A percentile compares a stretch with the other conserved stretches of the same genome.
These are phyloP conservation scores for Boletus pseudo-olivaceus DNA, from an alignment of 768 basidiomycete genomes.

Conservation along the genomic window DNA sequence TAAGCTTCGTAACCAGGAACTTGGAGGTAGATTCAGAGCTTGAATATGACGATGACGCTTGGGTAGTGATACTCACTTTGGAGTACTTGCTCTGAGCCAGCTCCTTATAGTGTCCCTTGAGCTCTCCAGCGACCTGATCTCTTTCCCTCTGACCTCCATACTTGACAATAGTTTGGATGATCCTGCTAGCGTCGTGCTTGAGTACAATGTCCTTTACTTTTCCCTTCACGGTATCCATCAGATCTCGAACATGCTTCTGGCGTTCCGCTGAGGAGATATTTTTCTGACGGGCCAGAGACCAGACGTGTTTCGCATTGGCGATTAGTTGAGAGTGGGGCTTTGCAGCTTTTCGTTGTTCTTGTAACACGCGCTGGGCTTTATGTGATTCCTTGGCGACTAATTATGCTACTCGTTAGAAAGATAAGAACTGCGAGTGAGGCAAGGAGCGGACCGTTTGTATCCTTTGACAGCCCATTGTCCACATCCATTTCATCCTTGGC, in stretches of 20 bases:
- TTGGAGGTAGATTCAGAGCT: conserved; percentile 24
- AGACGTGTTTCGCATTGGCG: conserved; percentile 67
- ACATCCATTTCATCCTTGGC: conserved; percentile 33
- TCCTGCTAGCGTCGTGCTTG: conserved; percentile 90
- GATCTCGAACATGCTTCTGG: conserved; percentile 64
- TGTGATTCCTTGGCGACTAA: conserved; percentile 67
- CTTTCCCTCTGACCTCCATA: conserved; percentile 72
- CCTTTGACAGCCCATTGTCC: conserved; percentile 36
- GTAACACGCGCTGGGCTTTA: conserved; percentile 62
- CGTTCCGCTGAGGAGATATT: conserved; percentile 67
- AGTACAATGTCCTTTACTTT: conserved; percentile 82
- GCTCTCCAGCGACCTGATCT: conserved; percentile 76
- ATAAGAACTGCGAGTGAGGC: background rate
- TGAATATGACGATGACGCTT: background rate
- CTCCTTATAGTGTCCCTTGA: conserved; percentile 75
- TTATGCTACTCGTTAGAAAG: conserved; percentile 4
- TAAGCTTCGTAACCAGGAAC: conserved; percentile 81
- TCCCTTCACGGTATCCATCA: conserved; percentile 77
- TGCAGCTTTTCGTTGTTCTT: conserved; percentile 66
- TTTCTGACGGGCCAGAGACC: conserved; percentile 74
- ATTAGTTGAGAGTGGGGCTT: conserved; percentile 76
- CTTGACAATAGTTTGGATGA: conserved; percentile 79
- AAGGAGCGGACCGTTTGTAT: conserved; percentile 54
- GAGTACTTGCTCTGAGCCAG: conserved; percentile 88
- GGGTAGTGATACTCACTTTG: conserved; percentile 52